Conservation (phyloP, 106 monocot genomes). For the Dioscorea zingiberensis region DNA sequence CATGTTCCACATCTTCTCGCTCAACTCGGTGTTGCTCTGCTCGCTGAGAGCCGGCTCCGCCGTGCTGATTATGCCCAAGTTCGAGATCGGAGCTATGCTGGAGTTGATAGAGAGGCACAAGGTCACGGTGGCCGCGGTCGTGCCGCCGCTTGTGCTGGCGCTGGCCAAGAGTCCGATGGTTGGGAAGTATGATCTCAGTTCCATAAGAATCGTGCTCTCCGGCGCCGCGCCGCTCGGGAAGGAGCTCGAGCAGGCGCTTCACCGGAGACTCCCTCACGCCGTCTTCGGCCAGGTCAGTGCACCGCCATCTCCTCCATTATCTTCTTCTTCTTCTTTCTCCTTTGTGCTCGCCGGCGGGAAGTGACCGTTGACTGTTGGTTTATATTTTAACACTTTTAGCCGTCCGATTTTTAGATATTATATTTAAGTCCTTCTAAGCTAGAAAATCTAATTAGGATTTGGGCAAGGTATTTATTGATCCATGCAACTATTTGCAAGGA, state of each 20-base stretch:
- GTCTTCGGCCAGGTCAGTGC: constrained; percentile 71
- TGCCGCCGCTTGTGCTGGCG: constrained; percentile 87
- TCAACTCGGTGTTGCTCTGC: constrained; percentile 83
- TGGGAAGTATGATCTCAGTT: constrained; percentile 67
- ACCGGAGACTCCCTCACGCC: constrained; percentile 60
- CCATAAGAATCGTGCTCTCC: constrained; percentile 68
- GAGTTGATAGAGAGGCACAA: constrained; percentile 43
- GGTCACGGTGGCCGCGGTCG: constrained; percentile 77
- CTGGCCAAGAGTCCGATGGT: constrained; percentile 68
- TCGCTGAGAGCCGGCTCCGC: constrained; percentile 72
- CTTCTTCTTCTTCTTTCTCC: neutral
- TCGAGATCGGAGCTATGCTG: constrained; percentile 69
- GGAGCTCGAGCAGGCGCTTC: constrained; percentile 64
- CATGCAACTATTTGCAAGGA: too few species aligned
- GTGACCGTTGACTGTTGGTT: too few species aligned
- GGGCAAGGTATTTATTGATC: too few species aligned
- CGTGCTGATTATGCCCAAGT: constrained; percentile 72
- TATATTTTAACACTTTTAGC: too few species aligned
- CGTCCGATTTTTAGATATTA: too few species aligned
- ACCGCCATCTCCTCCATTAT: neutral
- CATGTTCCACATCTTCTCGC: constrained; percentile 84
- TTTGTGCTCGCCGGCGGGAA: too few species aligned
- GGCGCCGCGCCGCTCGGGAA: constrained; percentile 93
- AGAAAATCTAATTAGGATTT: too few species aligned
- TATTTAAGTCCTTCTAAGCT: too few species aligned